Evolutionary conservation across 2,329 filamentous ascomycete genomes (phyloP).

Genomic region (Pseudogymnoascus sp.): DNA sequence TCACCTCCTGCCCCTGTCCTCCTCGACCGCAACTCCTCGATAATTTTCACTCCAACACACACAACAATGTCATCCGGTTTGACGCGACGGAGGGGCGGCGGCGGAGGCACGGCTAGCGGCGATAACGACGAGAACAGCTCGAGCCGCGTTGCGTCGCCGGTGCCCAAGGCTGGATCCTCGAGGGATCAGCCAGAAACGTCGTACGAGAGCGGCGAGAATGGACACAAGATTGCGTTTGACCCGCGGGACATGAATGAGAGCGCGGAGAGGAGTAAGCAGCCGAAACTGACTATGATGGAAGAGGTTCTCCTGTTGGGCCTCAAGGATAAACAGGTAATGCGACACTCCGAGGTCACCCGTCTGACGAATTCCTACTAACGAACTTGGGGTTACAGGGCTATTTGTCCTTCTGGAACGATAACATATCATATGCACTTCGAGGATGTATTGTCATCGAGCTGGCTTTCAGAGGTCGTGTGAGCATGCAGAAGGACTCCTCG

Average conservation of each 20-base stretch:
- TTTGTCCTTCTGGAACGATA: constrained; percentile 99
- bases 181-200: constrained; percentile 65
- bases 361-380: neutral
- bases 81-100: constrained; percentile 58
- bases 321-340: constrained; percentile 92
- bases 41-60: constrained; percentile 10
- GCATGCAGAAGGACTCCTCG: constrained; percentile 95
- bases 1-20: constrained; percentile 2
- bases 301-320: constrained; percentile 90
- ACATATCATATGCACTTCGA: constrained; percentile 95
- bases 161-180: constrained; percentile 51
- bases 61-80: constrained; percentile 43
- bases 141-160: constrained; percentile 58
- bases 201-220: constrained; percentile 88
- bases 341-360: constrained; percentile 9
- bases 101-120: constrained; percentile 45
- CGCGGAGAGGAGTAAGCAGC: constrained; percentile 92
- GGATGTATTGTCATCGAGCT: constrained; percentile 98
- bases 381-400: constrained; percentile 59
- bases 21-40: constrained; percentile 7
- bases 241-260: constrained; percentile 95
- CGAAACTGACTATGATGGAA: constrained; percentile 98
- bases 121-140: constrained; percentile 55
- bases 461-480: constrained; percentile 89
- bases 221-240: constrained; percentile 97